These are phyloP conservation scores for Metschnikowia proteae DNA, from an alignment of 805 yeast genomes.

Conservation along the genomic window DNA sequence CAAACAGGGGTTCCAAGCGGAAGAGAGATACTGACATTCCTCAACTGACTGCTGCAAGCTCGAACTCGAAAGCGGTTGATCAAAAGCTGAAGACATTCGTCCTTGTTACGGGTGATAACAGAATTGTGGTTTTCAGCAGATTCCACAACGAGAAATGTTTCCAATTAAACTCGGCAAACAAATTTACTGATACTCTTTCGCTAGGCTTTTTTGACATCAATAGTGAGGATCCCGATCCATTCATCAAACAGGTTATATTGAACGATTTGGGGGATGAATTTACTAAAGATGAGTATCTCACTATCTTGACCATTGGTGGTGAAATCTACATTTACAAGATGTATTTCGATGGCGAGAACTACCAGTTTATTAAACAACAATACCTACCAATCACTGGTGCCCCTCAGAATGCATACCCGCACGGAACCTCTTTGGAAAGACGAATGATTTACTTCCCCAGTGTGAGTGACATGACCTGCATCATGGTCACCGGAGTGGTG, in stretches of 20 bases:
- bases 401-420: conserved; percentile 70
- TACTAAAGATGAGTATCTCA: conserved; percentile 56
- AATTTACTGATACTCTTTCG: conserved; percentile 41
- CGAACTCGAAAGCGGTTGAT: conserved; percentile 7
- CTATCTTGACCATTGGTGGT: conserved; percentile 77
- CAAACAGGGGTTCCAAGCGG: conserved; percentile 30
- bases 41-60: conserved; percentile 1
- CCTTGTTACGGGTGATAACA: conserved; percentile 73
- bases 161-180: conserved; percentile 48
- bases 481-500: conserved; percentile 69
- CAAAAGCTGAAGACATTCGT: conserved; percentile 47
- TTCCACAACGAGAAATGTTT: conserved; percentile 51
- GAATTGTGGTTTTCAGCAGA: conserved; percentile 60
- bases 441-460: conserved; percentile 56
- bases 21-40: conserved; percentile 17
- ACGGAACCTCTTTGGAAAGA: conserved; percentile 68
- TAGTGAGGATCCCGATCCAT: conserved; percentile 64
- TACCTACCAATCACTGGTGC: conserved; percentile 64
- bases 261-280: conserved; percentile 60
- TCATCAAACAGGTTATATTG: conserved; percentile 62
- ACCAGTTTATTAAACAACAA: conserved; percentile 40
- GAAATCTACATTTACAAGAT: conserved; percentile 67
- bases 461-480: conserved; percentile 53
- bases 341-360: conserved; percentile 45
- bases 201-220: conserved; percentile 48